These are phyloP conservation scores for Penicillium chermesinum DNA, from an alignment of 495 filamentous ascomycete species.

Conservation along the genomic window DNA sequence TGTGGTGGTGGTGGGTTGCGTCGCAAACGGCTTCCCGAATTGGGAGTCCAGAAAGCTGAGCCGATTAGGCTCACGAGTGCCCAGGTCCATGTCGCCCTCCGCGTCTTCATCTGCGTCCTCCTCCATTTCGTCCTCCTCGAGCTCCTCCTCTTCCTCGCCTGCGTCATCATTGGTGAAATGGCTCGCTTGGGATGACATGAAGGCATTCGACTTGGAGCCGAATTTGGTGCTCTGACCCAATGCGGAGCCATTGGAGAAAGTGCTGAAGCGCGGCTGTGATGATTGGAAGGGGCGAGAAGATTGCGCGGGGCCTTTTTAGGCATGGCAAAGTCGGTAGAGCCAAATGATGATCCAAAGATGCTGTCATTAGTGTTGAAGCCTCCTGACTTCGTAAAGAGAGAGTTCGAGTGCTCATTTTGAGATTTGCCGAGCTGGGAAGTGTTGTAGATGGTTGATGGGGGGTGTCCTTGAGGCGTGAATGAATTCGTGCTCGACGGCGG, in stretches of 20 bases:
- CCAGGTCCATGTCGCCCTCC: slow-evolving; percentile 24
- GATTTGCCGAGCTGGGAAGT: slow-evolving; percentile 54
- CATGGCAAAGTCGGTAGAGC: slow-evolving; percentile 31
- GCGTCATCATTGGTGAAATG: slow-evolving; percentile 31
- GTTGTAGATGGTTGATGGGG: slow-evolving; percentile 58
- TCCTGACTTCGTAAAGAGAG: slow-evolving; percentile 37
- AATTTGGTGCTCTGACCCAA: slow-evolving; percentile 36
- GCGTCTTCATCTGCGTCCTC: slow-evolving; percentile 27
- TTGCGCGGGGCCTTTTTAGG: slow-evolving; percentile 28
- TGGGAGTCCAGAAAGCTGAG: slow-evolving; percentile 34
- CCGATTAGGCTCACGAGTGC: slow-evolving; percentile 14
- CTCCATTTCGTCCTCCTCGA: slow-evolving; percentile 17
- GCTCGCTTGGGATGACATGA: slow-evolving; percentile 29
- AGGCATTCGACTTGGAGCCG: slow-evolving; percentile 22
- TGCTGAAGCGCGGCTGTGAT: slow-evolving; percentile 30
- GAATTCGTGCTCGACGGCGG: slow-evolving; percentile 65
- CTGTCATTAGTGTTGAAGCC: slow-evolving; percentile 39
- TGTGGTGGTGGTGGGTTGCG: slow-evolving; percentile 7
- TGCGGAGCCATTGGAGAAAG: slow-evolving; percentile 35
- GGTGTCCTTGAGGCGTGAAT: slow-evolving; percentile 69
- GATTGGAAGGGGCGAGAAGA: slow-evolving; percentile 12
- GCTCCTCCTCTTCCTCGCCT: slow-evolving; percentile 29
- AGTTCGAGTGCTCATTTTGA: slow-evolving; percentile 33
- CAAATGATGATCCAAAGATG: slow-evolving; percentile 40
- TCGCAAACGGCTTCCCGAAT: slow-evolving; percentile 22